These are phyloP conservation scores for Blastocrithidia nonstop DNA, from an alignment of 208 protist genomes.

Conservation along the genomic window DNA sequence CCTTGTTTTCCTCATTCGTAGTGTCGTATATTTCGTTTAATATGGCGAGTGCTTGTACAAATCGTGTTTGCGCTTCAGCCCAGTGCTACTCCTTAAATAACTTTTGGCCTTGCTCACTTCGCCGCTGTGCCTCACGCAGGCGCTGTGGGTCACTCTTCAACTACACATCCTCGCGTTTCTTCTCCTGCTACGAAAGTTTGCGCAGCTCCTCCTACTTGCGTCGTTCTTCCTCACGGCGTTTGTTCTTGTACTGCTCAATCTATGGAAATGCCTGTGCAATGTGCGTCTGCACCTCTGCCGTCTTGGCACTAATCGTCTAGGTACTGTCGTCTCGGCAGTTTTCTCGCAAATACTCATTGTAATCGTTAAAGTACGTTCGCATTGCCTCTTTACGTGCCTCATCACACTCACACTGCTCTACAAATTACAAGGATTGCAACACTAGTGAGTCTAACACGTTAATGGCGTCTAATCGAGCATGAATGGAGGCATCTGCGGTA, in stretches of 20 bases:
- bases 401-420: constrained; percentile 15
- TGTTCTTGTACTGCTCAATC: constrained; percentile 18
- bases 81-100: constrained; percentile 63
- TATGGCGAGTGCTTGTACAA: constrained; percentile 51
- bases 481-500: constrained; percentile 17
- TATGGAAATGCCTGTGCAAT: constrained; percentile 16
- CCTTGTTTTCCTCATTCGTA: constrained; percentile 27
- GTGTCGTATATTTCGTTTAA: constrained; percentile 54
- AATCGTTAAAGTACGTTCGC: constrained; percentile 10
- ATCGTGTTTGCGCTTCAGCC: constrained; percentile 46
- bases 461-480: constrained; percentile 24
- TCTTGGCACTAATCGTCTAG: constrained; percentile 8
- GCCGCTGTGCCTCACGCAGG: constrained; percentile 40
- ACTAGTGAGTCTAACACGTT: constrained; percentile 49
- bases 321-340: constrained; percentile 15
- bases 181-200: constrained; percentile 23
- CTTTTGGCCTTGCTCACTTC: constrained; percentile 46
- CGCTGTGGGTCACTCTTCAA: constrained; percentile 68
- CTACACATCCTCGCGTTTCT: constrained; percentile 23
- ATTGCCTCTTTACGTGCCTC: constrained; percentile 9
- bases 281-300: constrained; percentile 13
- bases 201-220: constrained; percentile 31
- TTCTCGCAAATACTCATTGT: constrained; percentile 26
- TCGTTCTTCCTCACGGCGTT: constrained; percentile 11
- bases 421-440: constrained; percentile 22